Evolutionary conservation across 2,329 filamentous ascomycete species (phyloP).

Genomic region (Penicillium hordei): DNA sequence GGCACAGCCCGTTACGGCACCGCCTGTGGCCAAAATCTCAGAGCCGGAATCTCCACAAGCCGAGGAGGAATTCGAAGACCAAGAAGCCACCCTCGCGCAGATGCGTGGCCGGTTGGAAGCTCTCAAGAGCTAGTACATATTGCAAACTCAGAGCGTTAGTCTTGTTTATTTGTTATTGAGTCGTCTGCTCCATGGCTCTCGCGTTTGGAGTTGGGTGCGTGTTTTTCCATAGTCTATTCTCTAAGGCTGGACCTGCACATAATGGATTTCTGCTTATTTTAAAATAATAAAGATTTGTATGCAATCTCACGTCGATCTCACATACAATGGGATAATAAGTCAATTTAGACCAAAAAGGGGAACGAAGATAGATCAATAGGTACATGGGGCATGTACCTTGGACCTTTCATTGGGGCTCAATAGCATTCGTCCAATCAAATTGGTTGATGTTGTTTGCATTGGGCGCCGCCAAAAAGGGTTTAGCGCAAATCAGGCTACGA

Average conservation of each 20-base stretch:
- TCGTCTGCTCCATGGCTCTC: constrained; percentile 5
- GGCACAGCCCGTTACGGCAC: constrained; percentile 53
- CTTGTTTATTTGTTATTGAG: neutral
- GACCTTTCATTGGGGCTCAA: neutral
- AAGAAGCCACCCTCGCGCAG: constrained; percentile 86
- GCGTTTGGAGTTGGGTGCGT: constrained; percentile 16
- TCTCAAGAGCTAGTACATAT: constrained; percentile 70
- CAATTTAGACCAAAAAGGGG: neutral
- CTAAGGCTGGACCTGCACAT: constrained; percentile 27
- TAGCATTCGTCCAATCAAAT: neutral
- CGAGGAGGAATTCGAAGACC: constrained; percentile 76
- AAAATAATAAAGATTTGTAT: neutral
- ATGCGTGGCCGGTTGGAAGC: constrained; percentile 92
- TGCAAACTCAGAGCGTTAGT: neutral
- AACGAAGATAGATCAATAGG: neutral
- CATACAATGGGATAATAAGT: neutral
- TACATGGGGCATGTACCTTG: neutral
- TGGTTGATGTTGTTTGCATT: neutral
- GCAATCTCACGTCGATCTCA: neutral
- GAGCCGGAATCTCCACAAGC: constrained; percentile 44
- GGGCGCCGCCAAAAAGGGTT: neutral
- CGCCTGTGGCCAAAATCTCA: constrained; percentile 46
- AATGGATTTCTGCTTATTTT: constrained; percentile 8
- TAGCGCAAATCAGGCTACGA: neutral
- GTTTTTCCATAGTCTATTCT: constrained; percentile 16